A percentile compares a stretch with the other conserved stretches of the same genome.
Evolutionary conservation across 2,329 filamentous ascomycete species (phyloP).

Genomic region (Ophiostoma sp.): DNA sequence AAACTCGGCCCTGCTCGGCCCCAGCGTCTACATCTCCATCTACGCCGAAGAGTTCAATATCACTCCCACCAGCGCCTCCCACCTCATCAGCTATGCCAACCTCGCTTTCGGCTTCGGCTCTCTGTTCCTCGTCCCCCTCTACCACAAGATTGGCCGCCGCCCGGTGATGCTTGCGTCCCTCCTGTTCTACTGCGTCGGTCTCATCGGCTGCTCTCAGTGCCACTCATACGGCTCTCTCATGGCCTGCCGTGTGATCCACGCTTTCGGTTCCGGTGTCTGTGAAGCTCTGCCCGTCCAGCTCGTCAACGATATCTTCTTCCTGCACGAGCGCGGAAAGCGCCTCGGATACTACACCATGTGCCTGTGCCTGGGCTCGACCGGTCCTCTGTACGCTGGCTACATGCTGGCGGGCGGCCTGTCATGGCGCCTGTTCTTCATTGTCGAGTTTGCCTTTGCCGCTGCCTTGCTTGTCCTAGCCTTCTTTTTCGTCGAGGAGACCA

Average conservation of each 20-base stretch:
- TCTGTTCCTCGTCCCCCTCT: conserved; percentile 52
- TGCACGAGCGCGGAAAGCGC: conserved; percentile 47
- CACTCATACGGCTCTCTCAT: conserved; percentile 37
- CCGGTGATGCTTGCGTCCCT: conserved; percentile 40
- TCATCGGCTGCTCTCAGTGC: conserved; percentile 38
- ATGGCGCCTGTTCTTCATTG: conserved; percentile 58
- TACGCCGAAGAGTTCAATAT: conserved; percentile 50
- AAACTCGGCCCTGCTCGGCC: conserved; percentile 52
- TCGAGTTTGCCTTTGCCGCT: conserved; percentile 48
- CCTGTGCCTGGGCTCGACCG: conserved; percentile 51
- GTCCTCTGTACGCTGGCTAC: conserved; percentile 55
- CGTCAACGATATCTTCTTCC: conserved; percentile 44
- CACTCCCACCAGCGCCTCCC: conserved; percentile 47
- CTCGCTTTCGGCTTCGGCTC: conserved; percentile 55
- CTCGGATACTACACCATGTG: conserved; percentile 57
- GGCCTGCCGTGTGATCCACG: conserved; percentile 38
- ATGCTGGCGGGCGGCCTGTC: conserved; percentile 55
- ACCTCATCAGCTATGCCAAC: conserved; percentile 56
- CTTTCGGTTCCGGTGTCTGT: conserved; percentile 41
- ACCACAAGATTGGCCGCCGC: conserved; percentile 45
- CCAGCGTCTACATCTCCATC: conserved; percentile 53
- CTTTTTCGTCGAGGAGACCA: conserved; percentile 35
- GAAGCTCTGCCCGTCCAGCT: conserved; percentile 44
- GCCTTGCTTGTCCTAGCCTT: conserved; percentile 33
- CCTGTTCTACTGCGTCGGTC: conserved; percentile 38